Evolutionary conservation across 495 filamentous ascomycete genomes (phyloP).

Genomic region (Cetradonia linearis): DNA sequence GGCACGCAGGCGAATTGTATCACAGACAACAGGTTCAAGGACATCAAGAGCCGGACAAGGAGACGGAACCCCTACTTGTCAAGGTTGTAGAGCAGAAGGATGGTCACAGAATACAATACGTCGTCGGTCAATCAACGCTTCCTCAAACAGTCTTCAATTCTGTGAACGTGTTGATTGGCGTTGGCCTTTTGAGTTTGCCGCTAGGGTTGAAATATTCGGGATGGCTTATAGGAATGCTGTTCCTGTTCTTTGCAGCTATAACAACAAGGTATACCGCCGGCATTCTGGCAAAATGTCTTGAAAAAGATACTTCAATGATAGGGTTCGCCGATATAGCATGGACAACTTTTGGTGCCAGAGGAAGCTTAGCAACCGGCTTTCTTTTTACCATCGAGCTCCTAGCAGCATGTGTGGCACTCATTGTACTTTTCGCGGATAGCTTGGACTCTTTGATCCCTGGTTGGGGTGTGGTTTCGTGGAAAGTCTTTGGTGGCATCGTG

Average conservation of each 20-base stretch:
- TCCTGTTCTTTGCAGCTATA: constrained; percentile 61
- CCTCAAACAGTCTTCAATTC: constrained; percentile 97
- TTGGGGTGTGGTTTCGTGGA: constrained; percentile 66
- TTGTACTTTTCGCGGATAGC: constrained; percentile 90
- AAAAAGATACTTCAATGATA: constrained; percentile 66
- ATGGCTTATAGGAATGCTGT: constrained; percentile 73
- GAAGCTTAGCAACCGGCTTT: constrained; percentile 68
- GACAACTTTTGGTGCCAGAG: constrained; percentile 77
- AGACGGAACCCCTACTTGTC: constrained; percentile 68
- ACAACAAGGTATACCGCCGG: constrained; percentile 80
- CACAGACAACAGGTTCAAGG: constrained; percentile 52
- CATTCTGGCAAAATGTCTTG: constrained; percentile 78
- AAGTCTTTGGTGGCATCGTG: constrained; percentile 72
- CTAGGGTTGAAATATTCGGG: constrained; percentile 83
- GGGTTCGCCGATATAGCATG: constrained; percentile 93
- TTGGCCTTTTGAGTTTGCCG: constrained; percentile 81
- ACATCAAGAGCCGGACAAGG: constrained; percentile 45
- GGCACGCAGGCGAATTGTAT: constrained; percentile 61
- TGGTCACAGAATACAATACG: constrained; percentile 68
- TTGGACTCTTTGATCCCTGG: constrained; percentile 69
- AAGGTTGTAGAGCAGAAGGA: constrained; percentile 79
- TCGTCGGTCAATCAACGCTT: constrained; percentile 84
- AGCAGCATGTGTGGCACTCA: constrained; percentile 79
- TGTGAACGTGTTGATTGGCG: constrained; percentile 87
- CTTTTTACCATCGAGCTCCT: constrained; percentile 84